A percentile compares a stretch with the other conserved stretches of the same genome.
Conservation (phyloP, 495 filamentous ascomycete genomes). For the Aspergillus funiculosus region DNA sequence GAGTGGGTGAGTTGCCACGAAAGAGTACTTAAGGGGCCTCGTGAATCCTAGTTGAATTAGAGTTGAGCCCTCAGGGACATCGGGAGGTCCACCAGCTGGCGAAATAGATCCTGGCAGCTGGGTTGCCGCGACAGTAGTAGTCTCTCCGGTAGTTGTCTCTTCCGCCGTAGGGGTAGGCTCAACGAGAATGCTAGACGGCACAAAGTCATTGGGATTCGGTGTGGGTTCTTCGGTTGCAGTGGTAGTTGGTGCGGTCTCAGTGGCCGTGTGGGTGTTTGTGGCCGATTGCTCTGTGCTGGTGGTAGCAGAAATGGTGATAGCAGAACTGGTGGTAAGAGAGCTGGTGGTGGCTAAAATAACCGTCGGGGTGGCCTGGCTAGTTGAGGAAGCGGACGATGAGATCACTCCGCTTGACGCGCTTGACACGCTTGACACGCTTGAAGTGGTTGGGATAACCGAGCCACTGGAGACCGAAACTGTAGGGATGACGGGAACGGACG, state of each 20-base stretch:
- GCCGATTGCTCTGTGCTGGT: constrained; percentile 4
- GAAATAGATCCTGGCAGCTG: constrained; percentile 68
- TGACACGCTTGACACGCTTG: no score
- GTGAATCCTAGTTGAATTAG: constrained; percentile 83
- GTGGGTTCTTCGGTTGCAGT: constrained; percentile 9
- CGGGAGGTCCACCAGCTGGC: constrained; percentile 50
- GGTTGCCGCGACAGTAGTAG: constrained; percentile 46
- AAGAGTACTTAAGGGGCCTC: constrained; percentile 71
- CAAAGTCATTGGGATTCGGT: constrained; percentile 18
- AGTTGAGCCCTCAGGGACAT: constrained; percentile 54
- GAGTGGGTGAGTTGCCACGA: constrained; percentile 62
- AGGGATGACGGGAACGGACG: constrained; percentile 6
- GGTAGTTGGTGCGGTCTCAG: constrained; percentile 5
- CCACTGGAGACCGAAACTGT: not conserved
- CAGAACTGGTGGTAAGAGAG: not conserved
- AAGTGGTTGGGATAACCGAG: constrained; percentile 5
- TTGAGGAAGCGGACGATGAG: constrained; percentile 8
- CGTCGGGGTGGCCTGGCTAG: constrained; percentile 1
- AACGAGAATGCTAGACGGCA: constrained; percentile 22
- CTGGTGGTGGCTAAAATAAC: not conserved
- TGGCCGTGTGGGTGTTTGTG: constrained; percentile 5
- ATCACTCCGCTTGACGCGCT: constrained; percentile 1
- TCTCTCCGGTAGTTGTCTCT: constrained; percentile 22
- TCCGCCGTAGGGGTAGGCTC: constrained; percentile 20
- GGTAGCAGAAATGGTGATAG: constrained; percentile 4